Conservation (phyloP, 108 stramenopile species). For the Cylindrotheca closterium region DNA sequence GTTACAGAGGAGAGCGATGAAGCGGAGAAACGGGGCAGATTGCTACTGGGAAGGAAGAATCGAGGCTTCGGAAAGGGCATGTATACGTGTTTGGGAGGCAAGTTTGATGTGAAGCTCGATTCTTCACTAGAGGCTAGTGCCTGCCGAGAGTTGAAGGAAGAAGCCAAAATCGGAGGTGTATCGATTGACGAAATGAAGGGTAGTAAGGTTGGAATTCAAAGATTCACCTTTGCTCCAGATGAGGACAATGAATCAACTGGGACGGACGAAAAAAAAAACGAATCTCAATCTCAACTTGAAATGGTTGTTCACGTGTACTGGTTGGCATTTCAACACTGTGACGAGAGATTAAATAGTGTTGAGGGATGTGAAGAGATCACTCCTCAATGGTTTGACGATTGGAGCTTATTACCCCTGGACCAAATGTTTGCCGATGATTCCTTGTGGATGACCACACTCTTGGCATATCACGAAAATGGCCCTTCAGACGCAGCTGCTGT, state of each 20-base stretch:
- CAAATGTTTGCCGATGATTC: conserved; percentile 88
- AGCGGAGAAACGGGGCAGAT: conserved; percentile 11
- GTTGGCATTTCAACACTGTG: conserved; percentile 19
- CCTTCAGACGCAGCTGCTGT: conserved; percentile 29
- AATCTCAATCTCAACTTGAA: conserved; percentile 38
- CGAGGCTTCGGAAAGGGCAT: conserved; percentile 75
- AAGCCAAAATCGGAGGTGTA: conserved; percentile 49
- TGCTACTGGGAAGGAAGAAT: conserved; percentile 66
- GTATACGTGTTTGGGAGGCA: conserved; percentile 78
- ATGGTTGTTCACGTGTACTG: conserved; percentile 76
- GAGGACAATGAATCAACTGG: too few species aligned
- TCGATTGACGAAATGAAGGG: conserved; percentile 39
- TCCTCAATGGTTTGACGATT: conserved; percentile 65
- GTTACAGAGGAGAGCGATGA: conserved; percentile 25
- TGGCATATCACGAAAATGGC: conserved; percentile 15
- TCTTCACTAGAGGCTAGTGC: conserved; percentile 40
- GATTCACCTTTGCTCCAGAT: conserved; percentile 35
- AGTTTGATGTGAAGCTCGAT: conserved; percentile 51
- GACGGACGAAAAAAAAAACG: conserved; percentile 55
- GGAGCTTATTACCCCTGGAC: conserved; percentile 57
- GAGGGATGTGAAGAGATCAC: conserved; percentile 75
- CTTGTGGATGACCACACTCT: conserved; percentile 56
- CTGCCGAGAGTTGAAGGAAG: conserved; percentile 67
- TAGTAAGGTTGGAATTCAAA: conserved; percentile 51
- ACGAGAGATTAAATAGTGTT: conserved; percentile 28